Percentiles rank a stretch among this genome's conserved stretches.
phyloP scores from a whole-genome alignment of 345 rosid species.

The Syzygium aromaticum region DNA sequence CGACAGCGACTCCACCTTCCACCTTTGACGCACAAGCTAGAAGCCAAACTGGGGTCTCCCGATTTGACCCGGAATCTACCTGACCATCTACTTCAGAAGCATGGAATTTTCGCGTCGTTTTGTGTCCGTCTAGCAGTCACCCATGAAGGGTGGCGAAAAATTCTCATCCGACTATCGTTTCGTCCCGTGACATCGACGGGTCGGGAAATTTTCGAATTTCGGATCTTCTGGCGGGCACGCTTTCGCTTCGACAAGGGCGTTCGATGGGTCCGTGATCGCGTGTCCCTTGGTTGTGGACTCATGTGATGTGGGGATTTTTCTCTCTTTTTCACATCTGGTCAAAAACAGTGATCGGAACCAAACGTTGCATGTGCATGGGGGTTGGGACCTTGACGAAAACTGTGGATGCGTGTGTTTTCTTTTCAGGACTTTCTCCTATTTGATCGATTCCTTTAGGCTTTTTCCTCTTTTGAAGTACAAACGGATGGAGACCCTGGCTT shows the following conservation, averaged over 20 bases:
- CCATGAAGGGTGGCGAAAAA: neutral
- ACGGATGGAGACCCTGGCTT: neutral
- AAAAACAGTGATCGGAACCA: neutral
- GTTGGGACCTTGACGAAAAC: neutral
- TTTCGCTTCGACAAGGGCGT: neutral
- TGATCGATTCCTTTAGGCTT: neutral
- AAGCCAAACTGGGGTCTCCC: neutral
- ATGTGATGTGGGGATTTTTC: neutral
- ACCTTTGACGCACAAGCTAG: neutral
- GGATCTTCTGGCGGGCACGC: neutral
- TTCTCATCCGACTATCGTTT: neutral
- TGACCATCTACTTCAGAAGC: too few species aligned
- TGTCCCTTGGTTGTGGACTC: neutral
- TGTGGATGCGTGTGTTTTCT: neutral
- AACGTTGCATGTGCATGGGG: neutral
- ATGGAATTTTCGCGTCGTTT: too few species aligned
- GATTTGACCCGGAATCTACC: neutral
- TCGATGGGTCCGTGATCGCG: neutral
- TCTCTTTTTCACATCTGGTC: neutral
- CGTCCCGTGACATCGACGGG: rapidly evolving
- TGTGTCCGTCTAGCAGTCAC: too few species aligned
- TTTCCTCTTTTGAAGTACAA: neutral
- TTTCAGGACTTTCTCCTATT: neutral
- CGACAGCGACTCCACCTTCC: neutral
- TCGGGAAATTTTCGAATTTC: neutral